These are phyloP conservation scores for Aspergillus haitiensis DNA, from an alignment of 495 filamentous ascomycete genomes.

Conservation along the genomic window DNA sequence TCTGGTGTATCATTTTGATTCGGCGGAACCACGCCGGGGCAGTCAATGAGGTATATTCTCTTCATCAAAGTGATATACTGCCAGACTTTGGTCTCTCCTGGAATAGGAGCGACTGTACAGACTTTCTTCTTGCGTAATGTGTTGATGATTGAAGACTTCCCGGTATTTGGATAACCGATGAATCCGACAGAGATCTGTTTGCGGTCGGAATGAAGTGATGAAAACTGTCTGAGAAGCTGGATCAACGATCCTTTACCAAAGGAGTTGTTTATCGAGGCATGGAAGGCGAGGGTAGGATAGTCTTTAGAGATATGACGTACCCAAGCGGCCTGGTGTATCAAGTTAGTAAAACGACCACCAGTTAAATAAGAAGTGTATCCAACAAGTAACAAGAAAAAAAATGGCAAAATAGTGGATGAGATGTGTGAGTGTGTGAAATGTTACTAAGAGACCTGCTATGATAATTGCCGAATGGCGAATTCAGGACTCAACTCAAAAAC, in stretches of 20 bases:
- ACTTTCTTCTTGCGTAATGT: conserved; percentile 89
- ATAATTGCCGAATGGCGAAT: conserved; percentile 44
- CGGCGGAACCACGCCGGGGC: conserved; percentile 92
- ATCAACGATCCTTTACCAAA: conserved; percentile 82
- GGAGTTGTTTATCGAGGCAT: conserved; percentile 87
- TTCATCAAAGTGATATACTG: conserved; percentile 98
- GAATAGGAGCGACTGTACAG: conserved; percentile 91
- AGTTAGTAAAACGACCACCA: conserved; percentile 43
- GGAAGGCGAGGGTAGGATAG: conserved; percentile 90
- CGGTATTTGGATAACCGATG: conserved; percentile 85
- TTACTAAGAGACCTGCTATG: conserved; percentile 94
- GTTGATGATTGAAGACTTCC: conserved; percentile 93
- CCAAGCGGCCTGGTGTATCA: conserved; percentile 71
- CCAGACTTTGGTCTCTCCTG: conserved; percentile 92
- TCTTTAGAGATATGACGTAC: conserved; percentile 78
- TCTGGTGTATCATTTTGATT: conserved; percentile 75
- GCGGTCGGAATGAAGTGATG: conserved; percentile 80
- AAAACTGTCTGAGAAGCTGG: conserved; percentile 87
- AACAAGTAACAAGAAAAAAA: conserved; percentile 18
- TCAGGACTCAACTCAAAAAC: conserved; percentile 86
- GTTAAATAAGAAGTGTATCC: conserved; percentile 7
- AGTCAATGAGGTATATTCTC: conserved; percentile 95
- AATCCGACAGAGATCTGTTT: conserved; percentile 91
- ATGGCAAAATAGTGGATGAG: conserved; percentile 12
- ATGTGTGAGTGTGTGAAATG: conserved; percentile 80